These are phyloP conservation scores for Phaeosphaeria sp. DNA, from an alignment of 2,329 filamentous ascomycete genomes.

Conservation along the genomic window DNA sequence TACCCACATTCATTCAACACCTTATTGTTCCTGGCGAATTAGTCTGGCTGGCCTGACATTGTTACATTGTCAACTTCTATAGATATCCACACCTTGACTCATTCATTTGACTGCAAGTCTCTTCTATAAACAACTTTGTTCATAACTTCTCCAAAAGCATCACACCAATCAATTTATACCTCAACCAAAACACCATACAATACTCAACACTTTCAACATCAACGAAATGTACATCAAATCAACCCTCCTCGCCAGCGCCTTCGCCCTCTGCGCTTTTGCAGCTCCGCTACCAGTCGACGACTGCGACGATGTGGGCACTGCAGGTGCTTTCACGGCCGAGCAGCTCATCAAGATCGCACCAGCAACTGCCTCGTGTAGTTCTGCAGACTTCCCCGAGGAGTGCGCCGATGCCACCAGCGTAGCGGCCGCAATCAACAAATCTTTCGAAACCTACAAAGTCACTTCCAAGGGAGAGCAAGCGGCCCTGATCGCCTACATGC, in stretches of 20 bases:
- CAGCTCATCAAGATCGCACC: constrained; percentile 64
- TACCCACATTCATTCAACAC: constrained; percentile 5
- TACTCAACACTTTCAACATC: constrained; percentile 1
- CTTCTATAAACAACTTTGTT: background rate
- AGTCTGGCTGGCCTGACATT: constrained; percentile 17
- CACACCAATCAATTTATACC: background rate
- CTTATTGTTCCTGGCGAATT: constrained; percentile 16
- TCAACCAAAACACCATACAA: background rate
- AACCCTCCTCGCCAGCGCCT: constrained; percentile 28
- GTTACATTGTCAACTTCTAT: constrained; percentile 4
- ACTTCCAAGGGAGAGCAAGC: constrained; percentile 66
- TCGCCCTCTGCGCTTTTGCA: constrained; percentile 48
- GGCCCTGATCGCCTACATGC: constrained; percentile 72
- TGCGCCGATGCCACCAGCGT: constrained; percentile 67
- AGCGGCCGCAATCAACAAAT: constrained; percentile 61
- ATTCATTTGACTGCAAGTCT: background rate
- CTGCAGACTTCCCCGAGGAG: constrained; percentile 57
- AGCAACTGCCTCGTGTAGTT: constrained; percentile 60
- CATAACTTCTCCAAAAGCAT: background rate
- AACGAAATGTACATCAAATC: constrained; percentile 35
- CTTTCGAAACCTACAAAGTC: constrained; percentile 66
- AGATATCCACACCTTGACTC: background rate
- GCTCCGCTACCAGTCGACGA: constrained; percentile 19
- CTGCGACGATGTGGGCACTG: constrained; percentile 2
- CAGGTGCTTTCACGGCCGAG: constrained; percentile 26